Evolutionary conservation across 495 filamentous ascomycete species (phyloP).

Genomic region (Terfezia boudieri): DNA sequence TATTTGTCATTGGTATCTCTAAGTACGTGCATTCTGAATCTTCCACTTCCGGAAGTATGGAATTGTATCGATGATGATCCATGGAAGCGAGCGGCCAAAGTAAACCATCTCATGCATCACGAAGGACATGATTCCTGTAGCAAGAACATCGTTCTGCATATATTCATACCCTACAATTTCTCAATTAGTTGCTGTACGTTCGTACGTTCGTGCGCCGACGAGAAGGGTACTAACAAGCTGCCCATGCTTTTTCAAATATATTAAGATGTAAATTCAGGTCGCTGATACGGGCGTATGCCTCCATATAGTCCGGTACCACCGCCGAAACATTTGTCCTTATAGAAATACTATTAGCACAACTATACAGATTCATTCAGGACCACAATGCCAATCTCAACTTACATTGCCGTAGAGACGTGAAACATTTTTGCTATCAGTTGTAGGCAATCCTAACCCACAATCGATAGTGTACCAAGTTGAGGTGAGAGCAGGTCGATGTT

Average conservation of each 20-base stretch:
- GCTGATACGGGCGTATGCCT: conserved; percentile 65
- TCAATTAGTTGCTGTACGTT: neutral
- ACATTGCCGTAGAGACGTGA: conserved; percentile 1
- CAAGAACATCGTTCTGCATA: conserved; percentile 92
- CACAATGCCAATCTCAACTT: no score
- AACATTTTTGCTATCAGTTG: neutral
- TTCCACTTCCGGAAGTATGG: conserved; percentile 81
- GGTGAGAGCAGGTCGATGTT: no score
- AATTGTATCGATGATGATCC: conserved; percentile 78
- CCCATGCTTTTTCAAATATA: conserved; percentile 65
- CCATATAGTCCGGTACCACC: conserved; percentile 36
- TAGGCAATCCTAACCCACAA: no score
- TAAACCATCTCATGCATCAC: conserved; percentile 84
- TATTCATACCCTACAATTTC: conserved; percentile 51
- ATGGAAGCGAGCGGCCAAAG: conserved; percentile 78
- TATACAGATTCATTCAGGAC: no score
- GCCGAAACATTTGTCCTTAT: conserved; percentile 19
- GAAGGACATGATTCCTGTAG: conserved; percentile 93
- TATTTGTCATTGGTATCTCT: neutral
- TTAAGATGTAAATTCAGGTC: conserved; percentile 77
- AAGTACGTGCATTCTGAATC: conserved; percentile 53
- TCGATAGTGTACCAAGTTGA: no score
- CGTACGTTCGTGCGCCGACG: neutral
- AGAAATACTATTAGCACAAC: neutral
- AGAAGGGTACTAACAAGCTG: conserved; percentile 32